phyloP scores from a whole-genome alignment of 768 basidiomycete species.

The Phylloporus arenicola region DNA sequence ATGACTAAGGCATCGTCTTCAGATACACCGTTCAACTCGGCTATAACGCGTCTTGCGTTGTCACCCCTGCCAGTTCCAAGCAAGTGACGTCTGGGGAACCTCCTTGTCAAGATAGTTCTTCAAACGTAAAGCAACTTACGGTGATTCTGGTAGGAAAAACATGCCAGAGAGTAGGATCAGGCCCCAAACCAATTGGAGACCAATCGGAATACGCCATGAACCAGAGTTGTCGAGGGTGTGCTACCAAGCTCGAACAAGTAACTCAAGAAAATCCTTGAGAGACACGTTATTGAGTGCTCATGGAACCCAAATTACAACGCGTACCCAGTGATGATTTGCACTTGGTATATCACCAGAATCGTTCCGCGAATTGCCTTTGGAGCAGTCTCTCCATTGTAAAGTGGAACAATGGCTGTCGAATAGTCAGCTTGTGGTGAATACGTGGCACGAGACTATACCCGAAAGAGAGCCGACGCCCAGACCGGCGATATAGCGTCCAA shows the following conservation, averaged over 20 bases:
- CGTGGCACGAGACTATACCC: constrained; percentile 33
- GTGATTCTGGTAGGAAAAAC: constrained; percentile 75
- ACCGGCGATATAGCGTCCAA: constrained; percentile 73
- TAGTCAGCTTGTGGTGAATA: background rate
- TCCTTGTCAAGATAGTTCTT: background rate
- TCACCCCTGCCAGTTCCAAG: constrained; percentile 48
- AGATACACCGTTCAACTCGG: constrained; percentile 59
- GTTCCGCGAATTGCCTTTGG: constrained; percentile 72
- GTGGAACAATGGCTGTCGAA: constrained; percentile 47
- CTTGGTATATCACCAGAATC: constrained; percentile 67
- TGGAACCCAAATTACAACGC: constrained; percentile 5
- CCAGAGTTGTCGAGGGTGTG: constrained; percentile 51
- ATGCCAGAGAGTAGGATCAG: constrained; percentile 61
- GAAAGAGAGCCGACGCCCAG: constrained; percentile 73
- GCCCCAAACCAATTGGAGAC: constrained; percentile 69
- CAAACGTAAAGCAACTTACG: constrained; percentile 38
- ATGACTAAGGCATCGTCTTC: constrained; percentile 53
- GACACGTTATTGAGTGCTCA: background rate
- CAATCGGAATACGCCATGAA: constrained; percentile 73
- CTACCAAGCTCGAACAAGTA: constrained; percentile 68
- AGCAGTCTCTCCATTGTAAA: constrained; percentile 76
- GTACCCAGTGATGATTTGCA: constrained; percentile 71
- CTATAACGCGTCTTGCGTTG: constrained; percentile 59
- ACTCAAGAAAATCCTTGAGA: constrained; percentile 59
- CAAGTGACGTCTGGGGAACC: constrained; percentile 56